These are phyloP conservation scores for Neurospora sublineolata DNA, from an alignment of 495 filamentous ascomycete genomes.

Conservation along the genomic window DNA sequence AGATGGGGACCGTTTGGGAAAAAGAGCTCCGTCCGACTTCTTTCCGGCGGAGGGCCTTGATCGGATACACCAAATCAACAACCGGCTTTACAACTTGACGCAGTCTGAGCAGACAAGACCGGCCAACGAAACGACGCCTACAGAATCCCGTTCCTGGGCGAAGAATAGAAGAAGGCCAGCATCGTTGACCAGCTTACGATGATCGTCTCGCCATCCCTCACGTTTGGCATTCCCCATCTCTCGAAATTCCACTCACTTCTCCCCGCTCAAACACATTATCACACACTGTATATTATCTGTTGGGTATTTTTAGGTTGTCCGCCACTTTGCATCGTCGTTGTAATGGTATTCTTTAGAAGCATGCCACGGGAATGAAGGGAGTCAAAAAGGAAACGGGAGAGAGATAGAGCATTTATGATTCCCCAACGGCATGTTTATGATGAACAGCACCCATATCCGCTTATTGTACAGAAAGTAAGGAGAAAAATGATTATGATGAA, in stretches of 20 bases:
- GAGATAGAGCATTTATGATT: background rate
- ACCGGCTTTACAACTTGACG: background rate
- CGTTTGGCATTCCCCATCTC: background rate
- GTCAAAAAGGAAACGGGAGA: background rate
- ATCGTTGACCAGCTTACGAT: background rate
- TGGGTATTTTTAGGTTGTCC: background rate
- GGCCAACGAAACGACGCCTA: background rate
- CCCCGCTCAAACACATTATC: background rate
- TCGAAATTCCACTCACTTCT: background rate
- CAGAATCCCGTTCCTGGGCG: background rate
- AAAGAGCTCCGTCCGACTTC: background rate
- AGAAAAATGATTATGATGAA: background rate
- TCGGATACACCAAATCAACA: background rate
- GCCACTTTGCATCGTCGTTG: background rate
- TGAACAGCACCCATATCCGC: background rate
- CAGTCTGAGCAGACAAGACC: background rate
- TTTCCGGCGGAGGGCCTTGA: background rate
- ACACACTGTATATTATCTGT: background rate
- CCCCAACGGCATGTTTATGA: background rate
- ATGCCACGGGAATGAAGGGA: background rate
- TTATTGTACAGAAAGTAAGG: background rate
- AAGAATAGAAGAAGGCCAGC: background rate
- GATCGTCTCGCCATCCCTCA: background rate
- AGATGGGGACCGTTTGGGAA: background rate
- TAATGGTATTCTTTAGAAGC: background rate